Conservation (phyloP, 805 yeast genomes). For the Sungouiozyma intestinalis region DNA sequence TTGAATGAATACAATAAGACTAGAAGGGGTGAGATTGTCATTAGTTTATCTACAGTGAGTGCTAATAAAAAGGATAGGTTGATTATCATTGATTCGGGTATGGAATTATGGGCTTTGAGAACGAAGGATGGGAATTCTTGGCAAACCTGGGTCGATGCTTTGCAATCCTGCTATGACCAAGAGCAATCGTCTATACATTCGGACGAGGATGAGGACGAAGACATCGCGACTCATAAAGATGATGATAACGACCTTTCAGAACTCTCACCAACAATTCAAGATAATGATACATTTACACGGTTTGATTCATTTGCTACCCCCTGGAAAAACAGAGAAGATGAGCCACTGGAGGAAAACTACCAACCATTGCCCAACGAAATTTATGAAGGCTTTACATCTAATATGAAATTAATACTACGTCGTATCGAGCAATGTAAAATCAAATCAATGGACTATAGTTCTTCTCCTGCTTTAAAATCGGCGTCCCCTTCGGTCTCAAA, state of each 20-base stretch:
- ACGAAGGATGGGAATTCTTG: conserved; percentile 58
- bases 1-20: conserved; percentile 58
- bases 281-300: neutral
- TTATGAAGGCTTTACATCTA: conserved; percentile 12
- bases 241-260: neutral
- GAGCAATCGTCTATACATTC: conserved; percentile 3
- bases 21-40: conserved; percentile 81
- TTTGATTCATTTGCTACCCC: neutral
- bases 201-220: neutral
- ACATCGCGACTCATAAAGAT: conserved; percentile 1
- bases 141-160: conserved; percentile 73
- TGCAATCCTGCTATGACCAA: conserved; percentile 35
- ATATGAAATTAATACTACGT: conserved; percentile 18
- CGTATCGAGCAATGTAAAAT: conserved; percentile 20
- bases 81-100: conserved; percentile 82
- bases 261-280: neutral
- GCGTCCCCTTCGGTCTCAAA: conserved; percentile 14
- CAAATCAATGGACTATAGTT: conserved; percentile 17
- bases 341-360: conserved; percentile 1
- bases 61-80: conserved; percentile 60
- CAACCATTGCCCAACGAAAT: conserved; percentile 14
- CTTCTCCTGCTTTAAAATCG: conserved; percentile 2
- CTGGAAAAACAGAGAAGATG: neutral
- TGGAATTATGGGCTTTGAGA: conserved; percentile 86
- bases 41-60: conserved; percentile 69